Conservation (phyloP, 768 basidiomycete genomes). For the Trametes gibbosa region DNA sequence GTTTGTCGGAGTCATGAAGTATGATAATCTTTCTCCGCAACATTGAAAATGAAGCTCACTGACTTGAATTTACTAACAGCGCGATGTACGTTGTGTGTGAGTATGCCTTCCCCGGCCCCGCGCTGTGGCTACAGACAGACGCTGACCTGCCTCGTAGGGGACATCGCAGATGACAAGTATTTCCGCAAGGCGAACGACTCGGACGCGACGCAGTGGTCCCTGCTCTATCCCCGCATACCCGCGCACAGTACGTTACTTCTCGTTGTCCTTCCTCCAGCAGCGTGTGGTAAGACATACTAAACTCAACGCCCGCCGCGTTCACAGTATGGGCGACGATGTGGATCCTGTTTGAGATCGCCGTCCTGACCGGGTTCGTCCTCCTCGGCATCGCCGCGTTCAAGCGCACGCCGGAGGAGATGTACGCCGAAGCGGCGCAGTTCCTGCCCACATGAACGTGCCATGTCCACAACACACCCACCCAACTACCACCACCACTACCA, state of each 20-base stretch:
- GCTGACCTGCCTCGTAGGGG: slow-evolving; percentile 52
- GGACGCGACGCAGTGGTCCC: slow-evolving; percentile 84
- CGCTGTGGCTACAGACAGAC: not conserved
- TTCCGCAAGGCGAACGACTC: slow-evolving; percentile 94
- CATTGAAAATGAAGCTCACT: slow-evolving; percentile 3
- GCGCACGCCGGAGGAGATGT: slow-evolving; percentile 59
- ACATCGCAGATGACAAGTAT: slow-evolving; percentile 90
- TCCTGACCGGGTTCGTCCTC: slow-evolving; percentile 74
- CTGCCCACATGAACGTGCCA: slow-evolving; percentile 55
- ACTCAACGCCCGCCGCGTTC: no score
- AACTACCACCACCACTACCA: not conserved
- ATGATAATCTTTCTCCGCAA: slow-evolving; percentile 22
- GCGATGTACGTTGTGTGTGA: slow-evolving; percentile 85
- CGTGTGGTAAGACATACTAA: not conserved
- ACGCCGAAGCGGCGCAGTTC: slow-evolving; percentile 66
- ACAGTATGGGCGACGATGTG: slow-evolving; percentile 84
- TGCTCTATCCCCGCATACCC: slow-evolving; percentile 67
- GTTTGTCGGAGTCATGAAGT: slow-evolving; percentile 87
- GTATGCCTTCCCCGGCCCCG: slow-evolving; percentile 25
- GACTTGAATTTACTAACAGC: no score
- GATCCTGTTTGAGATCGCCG: slow-evolving; percentile 75
- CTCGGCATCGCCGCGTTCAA: slow-evolving; percentile 85
- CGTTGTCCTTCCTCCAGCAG: not conserved
- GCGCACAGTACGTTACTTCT: slow-evolving; percentile 58
- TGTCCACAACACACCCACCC: not conserved